Evolutionary conservation across 2,329 filamentous ascomycete species (phyloP).

Genomic region (Colletotrichum camelliae): DNA sequence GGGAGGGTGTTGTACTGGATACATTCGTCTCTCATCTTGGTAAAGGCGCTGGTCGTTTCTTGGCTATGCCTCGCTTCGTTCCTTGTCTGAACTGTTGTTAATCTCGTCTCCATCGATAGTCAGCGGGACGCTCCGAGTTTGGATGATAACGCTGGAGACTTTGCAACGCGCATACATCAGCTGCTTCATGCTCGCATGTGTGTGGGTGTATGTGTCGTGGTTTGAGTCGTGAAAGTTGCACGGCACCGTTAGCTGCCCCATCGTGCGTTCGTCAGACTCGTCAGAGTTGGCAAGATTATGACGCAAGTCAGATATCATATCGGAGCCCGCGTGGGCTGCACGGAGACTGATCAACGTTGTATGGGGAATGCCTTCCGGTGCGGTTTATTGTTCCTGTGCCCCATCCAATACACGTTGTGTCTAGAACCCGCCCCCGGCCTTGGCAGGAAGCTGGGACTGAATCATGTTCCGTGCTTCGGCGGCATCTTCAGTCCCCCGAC

Average conservation of each 20-base stretch:
- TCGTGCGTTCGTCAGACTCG: not conserved
- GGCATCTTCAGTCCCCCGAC: not conserved
- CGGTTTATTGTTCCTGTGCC: not conserved
- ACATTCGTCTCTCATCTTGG: not conserved
- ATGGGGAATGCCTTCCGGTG: not conserved
- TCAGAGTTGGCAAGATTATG: not conserved
- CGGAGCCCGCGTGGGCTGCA: not conserved
- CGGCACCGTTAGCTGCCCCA: not conserved
- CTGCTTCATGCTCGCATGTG: not conserved
- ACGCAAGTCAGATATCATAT: slow-evolving; percentile 16
- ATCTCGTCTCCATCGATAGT: not conserved
- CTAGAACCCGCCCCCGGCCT: not conserved
- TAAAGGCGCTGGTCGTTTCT: not conserved
- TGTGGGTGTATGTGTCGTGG: not conserved
- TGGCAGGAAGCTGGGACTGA: slow-evolving; percentile 10
- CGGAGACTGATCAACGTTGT: not conserved
- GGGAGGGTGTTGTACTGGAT: not conserved
- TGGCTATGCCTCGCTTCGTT: not conserved
- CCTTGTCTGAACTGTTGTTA: not conserved
- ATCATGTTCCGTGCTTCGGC: slow-evolving; percentile 6
- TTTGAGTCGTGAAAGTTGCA: not conserved
- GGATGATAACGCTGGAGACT: not conserved
- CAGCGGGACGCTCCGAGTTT: not conserved
- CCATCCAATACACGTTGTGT: not conserved
- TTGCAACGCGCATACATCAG: not conserved